Conservation (phyloP, 2,329 filamentous ascomycete species). For the Berkeleyomyces basicola region DNA sequence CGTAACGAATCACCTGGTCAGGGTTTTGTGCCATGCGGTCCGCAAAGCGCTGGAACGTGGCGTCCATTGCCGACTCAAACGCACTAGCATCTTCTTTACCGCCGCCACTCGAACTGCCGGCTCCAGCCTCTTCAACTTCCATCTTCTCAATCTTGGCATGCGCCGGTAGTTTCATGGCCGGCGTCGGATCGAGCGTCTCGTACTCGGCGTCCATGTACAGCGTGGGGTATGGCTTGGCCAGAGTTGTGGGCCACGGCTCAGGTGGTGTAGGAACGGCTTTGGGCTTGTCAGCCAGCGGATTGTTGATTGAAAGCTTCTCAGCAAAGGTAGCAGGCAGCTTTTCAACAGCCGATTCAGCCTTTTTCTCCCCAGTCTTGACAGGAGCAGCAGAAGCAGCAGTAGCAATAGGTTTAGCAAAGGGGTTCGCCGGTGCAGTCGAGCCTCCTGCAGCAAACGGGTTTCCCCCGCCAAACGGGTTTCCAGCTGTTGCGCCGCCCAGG, state of each 20-base stretch:
- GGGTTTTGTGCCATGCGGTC: slow-evolving; percentile 65
- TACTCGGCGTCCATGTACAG: slow-evolving; percentile 84
- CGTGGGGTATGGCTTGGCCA: slow-evolving; percentile 55
- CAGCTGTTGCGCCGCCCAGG: slow-evolving; percentile 20
- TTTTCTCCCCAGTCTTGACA: background rate
- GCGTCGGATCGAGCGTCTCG: slow-evolving; percentile 58
- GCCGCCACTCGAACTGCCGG: slow-evolving; percentile 18
- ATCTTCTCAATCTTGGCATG: slow-evolving; percentile 32
- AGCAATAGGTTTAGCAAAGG: slow-evolving; percentile 35
- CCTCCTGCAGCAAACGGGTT: slow-evolving; percentile 38
- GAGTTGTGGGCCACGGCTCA: slow-evolving; percentile 53
- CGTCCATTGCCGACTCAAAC: slow-evolving; percentile 61
- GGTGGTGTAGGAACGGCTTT: slow-evolving; percentile 35
- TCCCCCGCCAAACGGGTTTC: slow-evolving; percentile 36
- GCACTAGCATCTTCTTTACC: slow-evolving; percentile 44
- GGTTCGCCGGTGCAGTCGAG: slow-evolving; percentile 30
- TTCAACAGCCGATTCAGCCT: slow-evolving; percentile 14
- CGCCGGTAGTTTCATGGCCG: slow-evolving; percentile 31
- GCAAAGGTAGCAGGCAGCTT: slow-evolving; percentile 47
- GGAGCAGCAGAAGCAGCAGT: slow-evolving; percentile 11
- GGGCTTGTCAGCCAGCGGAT: slow-evolving; percentile 22
- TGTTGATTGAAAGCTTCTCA: slow-evolving; percentile 60
- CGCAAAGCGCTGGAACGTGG: slow-evolving; percentile 64
- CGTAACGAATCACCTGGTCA: slow-evolving; percentile 67
- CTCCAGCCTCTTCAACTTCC: slow-evolving; percentile 21